Conservation (phyloP, 106 monocot species). For the Hemerocallis citrina region DNA sequence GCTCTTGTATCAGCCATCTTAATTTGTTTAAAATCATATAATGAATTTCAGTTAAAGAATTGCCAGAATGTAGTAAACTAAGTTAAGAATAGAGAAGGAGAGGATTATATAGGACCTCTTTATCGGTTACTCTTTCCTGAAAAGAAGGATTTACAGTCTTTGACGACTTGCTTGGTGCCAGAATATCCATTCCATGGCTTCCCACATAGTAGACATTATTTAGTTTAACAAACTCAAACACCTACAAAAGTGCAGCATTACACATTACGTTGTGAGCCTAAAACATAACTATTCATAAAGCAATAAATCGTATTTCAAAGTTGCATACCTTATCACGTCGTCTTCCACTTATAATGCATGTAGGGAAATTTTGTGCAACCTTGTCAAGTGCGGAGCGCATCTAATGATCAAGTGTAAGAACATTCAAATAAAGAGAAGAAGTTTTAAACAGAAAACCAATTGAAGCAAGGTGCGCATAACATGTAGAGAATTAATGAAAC, state of each 20-base stretch:
- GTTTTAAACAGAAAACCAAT: not conserved
- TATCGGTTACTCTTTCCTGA: not conserved
- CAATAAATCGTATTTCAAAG: too few species aligned
- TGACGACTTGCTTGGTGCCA: constrained; percentile 3
- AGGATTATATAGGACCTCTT: too few species aligned
- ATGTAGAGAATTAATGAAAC: not conserved
- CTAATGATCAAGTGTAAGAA: not conserved
- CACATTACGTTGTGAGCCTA: too few species aligned
- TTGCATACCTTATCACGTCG: constrained; percentile 20
- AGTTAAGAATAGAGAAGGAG: too few species aligned
- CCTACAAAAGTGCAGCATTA: not conserved
- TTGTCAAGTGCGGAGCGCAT: constrained; percentile 12
- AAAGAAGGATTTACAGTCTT: not conserved
- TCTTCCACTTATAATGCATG: constrained; percentile 19
- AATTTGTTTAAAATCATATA: too few species aligned
- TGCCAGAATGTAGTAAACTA: too few species aligned
- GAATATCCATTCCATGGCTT: constrained; percentile 29
- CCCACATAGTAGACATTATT: constrained; percentile 16
- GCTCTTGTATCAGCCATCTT: too few species aligned
- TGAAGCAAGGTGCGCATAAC: too few species aligned
- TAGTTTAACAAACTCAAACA: constrained; percentile 12
- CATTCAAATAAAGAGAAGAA: not conserved
- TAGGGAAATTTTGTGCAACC: constrained; percentile 21
- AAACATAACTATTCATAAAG: too few species aligned
- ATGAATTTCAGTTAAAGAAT: too few species aligned